Evolutionary conservation across 495 filamentous ascomycete species (phyloP), one percentile per base, ranked within the genome.

Genomic region (Neurospora discreta): DNA sequence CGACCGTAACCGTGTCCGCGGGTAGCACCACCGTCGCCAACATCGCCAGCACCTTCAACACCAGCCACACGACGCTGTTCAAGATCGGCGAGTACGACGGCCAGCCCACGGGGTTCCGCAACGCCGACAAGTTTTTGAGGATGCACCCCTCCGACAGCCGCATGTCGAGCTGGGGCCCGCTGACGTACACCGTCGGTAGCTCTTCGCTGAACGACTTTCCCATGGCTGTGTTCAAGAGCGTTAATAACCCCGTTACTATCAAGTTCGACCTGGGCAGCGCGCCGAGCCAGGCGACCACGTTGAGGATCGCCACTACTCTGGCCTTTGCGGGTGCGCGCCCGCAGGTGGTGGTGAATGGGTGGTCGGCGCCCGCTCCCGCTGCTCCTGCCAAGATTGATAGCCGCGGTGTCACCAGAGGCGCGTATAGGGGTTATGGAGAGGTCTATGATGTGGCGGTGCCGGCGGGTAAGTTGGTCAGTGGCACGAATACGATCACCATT

Each of bases 121-220:
- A 91, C 75, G 89, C 89, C 23, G 88, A 83, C 52, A 89, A 89
- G 73, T 86, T 90, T 74, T 83, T 88, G 60, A 80, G 85, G 67
- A 91, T 91, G 89, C 89, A 91, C 71, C 89, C 89, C 5, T 86
- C 85, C 0, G 89, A 91, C 78, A 80, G 74, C 39, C 85, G 89
- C 70, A 91, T 91, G 89, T 77, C 80, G 23, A 77, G 80, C 72
- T 91, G 89, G 89, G 80, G 80, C 2, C 84, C 89, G 0, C 70
- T 82, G 7, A 90, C 88, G 3, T 90, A 89, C 77, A 89, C 87
- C 8, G 83, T 88, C 23, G 89, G 88, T 23, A 82, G 81, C 26
- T 86, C 84, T 6, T 71, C 78, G 7, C 75, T 86, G 3, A 75
- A 76, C 2, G 82, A 85, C 46, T 89, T 90, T 78, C 89, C 89